phyloP scores from a whole-genome alignment of 495 filamentous ascomycete species.

The Clavariopsis aquatica region DNA sequence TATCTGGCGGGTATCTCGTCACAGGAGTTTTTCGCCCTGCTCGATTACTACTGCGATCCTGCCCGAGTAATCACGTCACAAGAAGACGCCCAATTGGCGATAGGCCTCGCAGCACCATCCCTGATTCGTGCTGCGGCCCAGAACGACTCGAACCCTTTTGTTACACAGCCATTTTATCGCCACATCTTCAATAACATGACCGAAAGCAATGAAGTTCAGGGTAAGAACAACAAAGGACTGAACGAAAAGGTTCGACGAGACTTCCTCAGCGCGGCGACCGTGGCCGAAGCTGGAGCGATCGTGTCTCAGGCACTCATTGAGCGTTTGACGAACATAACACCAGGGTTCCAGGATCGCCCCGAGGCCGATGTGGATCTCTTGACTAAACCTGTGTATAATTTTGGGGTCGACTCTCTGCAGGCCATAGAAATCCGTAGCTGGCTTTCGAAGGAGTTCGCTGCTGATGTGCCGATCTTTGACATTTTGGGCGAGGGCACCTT shows the following conservation, averaged over 20 bases:
- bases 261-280: background rate
- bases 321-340: background rate
- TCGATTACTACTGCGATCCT: background rate
- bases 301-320: background rate
- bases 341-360: background rate
- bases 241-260: background rate
- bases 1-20: background rate
- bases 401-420: background rate
- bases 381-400: background rate
- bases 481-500: conserved; percentile 6
- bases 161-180: background rate
- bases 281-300: background rate
- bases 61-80: background rate
- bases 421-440: conserved; percentile 16
- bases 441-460: conserved; percentile 9
- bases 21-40: background rate
- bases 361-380: background rate
- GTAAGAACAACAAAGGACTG: background rate
- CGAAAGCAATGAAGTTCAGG: background rate
- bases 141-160: background rate
- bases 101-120: background rate
- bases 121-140: background rate
- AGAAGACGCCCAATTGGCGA: background rate
- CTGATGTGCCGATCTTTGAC: conserved; percentile 12
- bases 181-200: background rate